Evolutionary conservation across 192 early-diverging fungal genomes (phyloP), one percentile per base, ranked within the genome.

Genomic region (Diversispora epigaea): DNA sequence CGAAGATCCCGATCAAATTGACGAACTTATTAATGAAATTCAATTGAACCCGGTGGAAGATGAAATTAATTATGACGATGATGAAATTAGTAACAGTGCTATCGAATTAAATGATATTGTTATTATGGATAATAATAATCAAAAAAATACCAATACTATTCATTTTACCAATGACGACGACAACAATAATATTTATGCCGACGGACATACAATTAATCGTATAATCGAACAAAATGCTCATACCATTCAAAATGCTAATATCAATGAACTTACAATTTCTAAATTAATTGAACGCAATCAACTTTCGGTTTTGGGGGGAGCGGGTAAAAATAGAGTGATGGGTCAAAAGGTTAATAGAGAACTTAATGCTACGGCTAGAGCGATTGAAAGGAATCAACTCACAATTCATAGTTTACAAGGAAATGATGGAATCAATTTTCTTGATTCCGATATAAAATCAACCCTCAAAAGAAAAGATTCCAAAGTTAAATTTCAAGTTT

Each of bases 251-350:
- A 85, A 82, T 52, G 63, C 82, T 4, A 84, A 85, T 69, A 62
- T 91, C 56, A 92, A 88, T 68, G 90, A 92, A 74, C 85, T 84
- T 19, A 91, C 91, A 1, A 91, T 92, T 32, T 89, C 91, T 12
- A 86, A 87, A 70, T 85, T 90, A 75, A 92, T 92, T 78, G 91
- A 92, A 75, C 81, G 86, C 25, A 85, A 87, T 62, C 88, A 91
- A 57, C 71, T 85, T 68, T 84, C 85, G 2, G 81, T 92, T 39
- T 75, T 92, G 17, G 84, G 81, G 45, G 83, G 83, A 6, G 78
- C 83, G 57, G 78, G 82, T 17, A 77, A 80, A 61, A 80, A 69
- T 21, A 75, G 82, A 39, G 49, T 83, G 21, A 73, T 77, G 21
- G 52, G 71, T 11, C 57, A 10, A 14, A 67, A 77, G 7, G 78